phyloP scores from a whole-genome alignment of 768 basidiomycete species.

The Candolleomyces eurysporus region DNA sequence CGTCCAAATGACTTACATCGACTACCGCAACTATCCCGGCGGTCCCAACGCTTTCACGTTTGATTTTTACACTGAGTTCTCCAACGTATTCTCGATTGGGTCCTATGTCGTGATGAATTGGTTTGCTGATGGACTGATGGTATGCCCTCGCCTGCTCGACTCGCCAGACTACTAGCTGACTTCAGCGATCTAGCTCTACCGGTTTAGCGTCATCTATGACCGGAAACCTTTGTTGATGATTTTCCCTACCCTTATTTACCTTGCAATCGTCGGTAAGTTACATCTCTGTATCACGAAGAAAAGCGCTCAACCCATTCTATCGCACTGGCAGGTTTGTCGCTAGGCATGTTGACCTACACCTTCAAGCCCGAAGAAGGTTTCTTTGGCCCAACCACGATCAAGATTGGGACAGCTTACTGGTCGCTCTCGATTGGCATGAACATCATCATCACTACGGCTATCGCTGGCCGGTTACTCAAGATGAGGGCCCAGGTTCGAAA shows the following conservation, averaged over 20 bases:
- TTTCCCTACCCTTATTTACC: background rate
- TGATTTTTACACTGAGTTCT: slow-evolving; percentile 5
- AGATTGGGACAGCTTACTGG: slow-evolving; percentile 37
- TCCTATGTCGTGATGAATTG: slow-evolving; percentile 17
- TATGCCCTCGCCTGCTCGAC: background rate
- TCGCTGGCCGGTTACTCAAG: slow-evolving; percentile 31
- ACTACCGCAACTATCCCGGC: slow-evolving; percentile 18
- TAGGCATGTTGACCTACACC: slow-evolving; percentile 11
- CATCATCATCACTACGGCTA: slow-evolving; percentile 34
- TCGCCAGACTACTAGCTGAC: background rate
- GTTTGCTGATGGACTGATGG: slow-evolving; percentile 17
- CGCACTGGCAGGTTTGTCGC: slow-evolving; percentile 5
- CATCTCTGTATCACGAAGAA: too few relatives aligned
- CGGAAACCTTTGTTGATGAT: background rate
- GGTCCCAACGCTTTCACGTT: slow-evolving; percentile 13
- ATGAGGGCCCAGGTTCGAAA: slow-evolving; percentile 20
- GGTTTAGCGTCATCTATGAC: slow-evolving; percentile 13
- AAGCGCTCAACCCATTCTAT: background rate
- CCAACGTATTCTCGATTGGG: slow-evolving; percentile 13
- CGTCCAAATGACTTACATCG: slow-evolving; percentile 18
- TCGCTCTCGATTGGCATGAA: slow-evolving; percentile 35
- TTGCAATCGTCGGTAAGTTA: too few relatives aligned
- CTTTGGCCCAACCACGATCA: slow-evolving; percentile 16
- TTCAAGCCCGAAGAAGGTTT: slow-evolving; percentile 8
- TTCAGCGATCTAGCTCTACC: slow-evolving; percentile 6